Percentiles rank a stretch among this genome's conserved stretches.
Conservation (phyloP, 2,329 filamentous ascomycete genomes). For the Mollisiaceae sp. region DNA sequence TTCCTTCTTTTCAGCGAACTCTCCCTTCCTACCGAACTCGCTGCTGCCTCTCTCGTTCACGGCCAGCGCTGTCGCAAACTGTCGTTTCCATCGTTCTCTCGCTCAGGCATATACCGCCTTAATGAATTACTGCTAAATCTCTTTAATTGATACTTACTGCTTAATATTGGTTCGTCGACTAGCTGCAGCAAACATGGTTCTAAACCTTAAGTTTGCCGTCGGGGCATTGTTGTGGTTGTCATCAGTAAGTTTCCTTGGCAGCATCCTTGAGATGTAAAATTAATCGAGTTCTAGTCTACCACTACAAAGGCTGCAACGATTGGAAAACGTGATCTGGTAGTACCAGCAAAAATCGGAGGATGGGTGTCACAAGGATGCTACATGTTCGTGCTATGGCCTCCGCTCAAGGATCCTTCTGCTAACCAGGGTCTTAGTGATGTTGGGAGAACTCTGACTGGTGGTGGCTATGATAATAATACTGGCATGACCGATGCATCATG, state of each 20-base stretch:
- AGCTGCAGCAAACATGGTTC: conserved; percentile 14
- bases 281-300: neutral
- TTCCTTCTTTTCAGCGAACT: neutral
- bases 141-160: conserved; percentile 2
- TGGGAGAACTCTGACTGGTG: conserved; percentile 28
- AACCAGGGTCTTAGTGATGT: conserved; percentile 16
- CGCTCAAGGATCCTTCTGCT: neutral
- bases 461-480: conserved; percentile 22
- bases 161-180: conserved; percentile 7
- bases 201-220: conserved; percentile 6
- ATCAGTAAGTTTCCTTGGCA: conserved; percentile 14
- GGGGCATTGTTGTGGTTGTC: conserved; percentile 15
- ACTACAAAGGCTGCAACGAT: conserved; percentile 14
- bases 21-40: neutral
- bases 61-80: conserved; percentile 11
- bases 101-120: conserved; percentile 9
- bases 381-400: conserved; percentile 17
- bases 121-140: conserved; percentile 10
- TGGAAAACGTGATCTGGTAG: conserved; percentile 23
- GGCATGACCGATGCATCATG: conserved; percentile 33
- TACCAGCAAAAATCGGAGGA: conserved; percentile 26
- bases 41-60: conserved; percentile 14
- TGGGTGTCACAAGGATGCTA: conserved; percentile 33
- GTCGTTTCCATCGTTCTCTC: conserved; percentile 17
- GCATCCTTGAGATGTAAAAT: neutral